Evolutionary conservation across 352 stramenopile genomes (phyloP).

Genomic region (Phytophthora megakarya): DNA sequence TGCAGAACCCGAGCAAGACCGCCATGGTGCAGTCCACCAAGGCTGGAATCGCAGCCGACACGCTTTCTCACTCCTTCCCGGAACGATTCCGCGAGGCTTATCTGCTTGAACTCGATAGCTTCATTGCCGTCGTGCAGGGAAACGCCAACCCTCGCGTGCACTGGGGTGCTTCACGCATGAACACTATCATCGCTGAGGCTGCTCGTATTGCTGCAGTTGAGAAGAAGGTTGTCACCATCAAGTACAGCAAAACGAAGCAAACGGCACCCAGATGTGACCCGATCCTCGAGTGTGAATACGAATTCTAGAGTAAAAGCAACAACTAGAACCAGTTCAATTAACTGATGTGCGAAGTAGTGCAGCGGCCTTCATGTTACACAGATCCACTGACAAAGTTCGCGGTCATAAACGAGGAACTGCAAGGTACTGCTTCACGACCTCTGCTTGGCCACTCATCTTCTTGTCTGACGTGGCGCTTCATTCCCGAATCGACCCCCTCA

Average conservation of each 20-base stretch:
- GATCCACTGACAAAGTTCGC: constrained; percentile 13
- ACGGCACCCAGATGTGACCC: constrained; percentile 46
- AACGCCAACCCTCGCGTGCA: constrained; percentile 51
- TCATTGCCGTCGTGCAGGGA: constrained; percentile 64
- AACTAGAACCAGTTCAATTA: not conserved
- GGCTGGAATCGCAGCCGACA: constrained; percentile 59
- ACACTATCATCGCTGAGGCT: constrained; percentile 76
- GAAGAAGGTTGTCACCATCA: constrained; percentile 71
- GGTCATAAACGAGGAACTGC: constrained; percentile 12
- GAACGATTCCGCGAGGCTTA: constrained; percentile 90
- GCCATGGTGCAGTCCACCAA: constrained; percentile 55
- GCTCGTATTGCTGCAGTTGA: constrained; percentile 66
- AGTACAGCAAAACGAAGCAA: constrained; percentile 60
- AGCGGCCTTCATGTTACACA: no score
- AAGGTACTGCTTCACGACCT: not conserved
- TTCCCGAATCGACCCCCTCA: constrained; percentile 12
- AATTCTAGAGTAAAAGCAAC: constrained; percentile 30
- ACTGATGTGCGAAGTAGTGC: no score
- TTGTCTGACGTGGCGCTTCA: constrained; percentile 25
- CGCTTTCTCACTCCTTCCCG: constrained; percentile 86
- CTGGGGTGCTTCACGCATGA: constrained; percentile 78
- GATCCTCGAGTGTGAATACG: constrained; percentile 60
- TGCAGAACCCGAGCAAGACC: constrained; percentile 74
- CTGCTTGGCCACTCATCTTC: constrained; percentile 6
- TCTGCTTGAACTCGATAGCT: constrained; percentile 82